A percentile compares a stretch with the other conserved stretches of the same genome.
These are phyloP conservation scores for Suillus lakei DNA, from an alignment of 768 basidiomycete genomes.

Conservation along the genomic window DNA sequence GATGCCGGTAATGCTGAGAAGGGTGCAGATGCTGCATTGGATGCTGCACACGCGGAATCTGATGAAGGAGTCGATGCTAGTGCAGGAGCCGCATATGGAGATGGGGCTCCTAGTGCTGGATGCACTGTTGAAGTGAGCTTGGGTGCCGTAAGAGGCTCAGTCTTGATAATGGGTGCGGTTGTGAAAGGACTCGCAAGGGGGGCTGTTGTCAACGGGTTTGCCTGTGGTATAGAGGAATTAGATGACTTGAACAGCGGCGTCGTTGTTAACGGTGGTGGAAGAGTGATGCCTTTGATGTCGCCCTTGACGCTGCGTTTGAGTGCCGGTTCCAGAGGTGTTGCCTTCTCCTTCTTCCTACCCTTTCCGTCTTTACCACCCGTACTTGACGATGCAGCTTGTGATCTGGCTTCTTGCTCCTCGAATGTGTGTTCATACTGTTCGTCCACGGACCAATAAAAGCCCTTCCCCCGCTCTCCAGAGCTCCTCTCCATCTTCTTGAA, in stretches of 20 bases:
- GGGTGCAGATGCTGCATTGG: conserved; percentile 21
- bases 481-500: conserved; percentile 91
- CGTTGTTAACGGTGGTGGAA: conserved; percentile 74
- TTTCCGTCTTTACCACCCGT: conserved; percentile 45
- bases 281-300: conserved; percentile 56
- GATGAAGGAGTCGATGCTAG: conserved; percentile 29
- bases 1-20: conserved; percentile 38
- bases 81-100: conserved; percentile 12
- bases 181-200: conserved; percentile 13
- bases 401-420: conserved; percentile 70
- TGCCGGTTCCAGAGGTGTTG: conserved; percentile 56
- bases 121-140: conserved; percentile 13
- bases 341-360: conserved; percentile 64
- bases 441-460: conserved; percentile 93
- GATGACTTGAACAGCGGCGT: conserved; percentile 48
- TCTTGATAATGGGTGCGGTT: conserved; percentile 23
- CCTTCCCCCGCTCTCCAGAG: conserved; percentile 86
- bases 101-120: conserved; percentile 18
- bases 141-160: conserved; percentile 20
- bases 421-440: conserved; percentile 69
- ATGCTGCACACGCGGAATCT: conserved; percentile 18
- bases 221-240: conserved; percentile 4
- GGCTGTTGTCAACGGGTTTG: conserved; percentile 13
- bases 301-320: conserved; percentile 74
- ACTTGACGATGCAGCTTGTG: conserved; percentile 29